Base-by-base conservation (phyloP, 2,329 filamentous ascomycete genomes). In the Calycina marina region DNA sequence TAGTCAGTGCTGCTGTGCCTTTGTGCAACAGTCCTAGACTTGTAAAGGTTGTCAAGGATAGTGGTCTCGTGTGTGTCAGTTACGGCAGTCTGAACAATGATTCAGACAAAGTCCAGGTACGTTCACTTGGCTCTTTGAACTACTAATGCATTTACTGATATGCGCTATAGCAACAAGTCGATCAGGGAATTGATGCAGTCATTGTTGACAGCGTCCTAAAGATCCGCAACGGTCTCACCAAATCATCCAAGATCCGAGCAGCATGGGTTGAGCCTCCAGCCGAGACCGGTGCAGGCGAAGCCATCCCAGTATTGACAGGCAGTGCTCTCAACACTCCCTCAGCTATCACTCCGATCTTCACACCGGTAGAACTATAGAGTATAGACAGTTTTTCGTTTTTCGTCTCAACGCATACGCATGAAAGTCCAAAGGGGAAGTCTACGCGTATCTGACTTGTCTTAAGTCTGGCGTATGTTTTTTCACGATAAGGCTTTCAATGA, bases 181-280 rank as follows among this genome's bases (percentile, higher is more conserved):
- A 83, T 34, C 83, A 94, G 57, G 88, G 90, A 29, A 94, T 98
- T 40, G 90, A 98, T 52, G 90, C 90, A 1, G 88, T 98, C 33
- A 98, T 98, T 50, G 90, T 96, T 10, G 90, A 98, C 53, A 90
- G 74, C 40, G 88, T 98, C 3, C 69, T 96, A 17, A 83, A 83
- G 25, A 94, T 98, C 45, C 75, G 88, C 28, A 85, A 93, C 56
- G 88, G 84, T 1, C 66, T 98, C 2, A 51, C 48, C 1, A 51
- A 50, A 28, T 50, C 45, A 14, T 39, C 46, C 1, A 45, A 43
- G 25, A 28, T 30, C 4, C 24, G 25, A 10, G 37, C 18, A 14
- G 18, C 24, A 10, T 20, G 20, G 20, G n/a, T n/a, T n/a, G n/a
- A n/a, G n/a, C n/a, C n/a, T n/a, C n/a, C n/a, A n/a, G n/a, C n/a